Evolutionary conservation across 257 asterid species (phyloP).

Genomic region (Hygrophila difformis): DNA sequence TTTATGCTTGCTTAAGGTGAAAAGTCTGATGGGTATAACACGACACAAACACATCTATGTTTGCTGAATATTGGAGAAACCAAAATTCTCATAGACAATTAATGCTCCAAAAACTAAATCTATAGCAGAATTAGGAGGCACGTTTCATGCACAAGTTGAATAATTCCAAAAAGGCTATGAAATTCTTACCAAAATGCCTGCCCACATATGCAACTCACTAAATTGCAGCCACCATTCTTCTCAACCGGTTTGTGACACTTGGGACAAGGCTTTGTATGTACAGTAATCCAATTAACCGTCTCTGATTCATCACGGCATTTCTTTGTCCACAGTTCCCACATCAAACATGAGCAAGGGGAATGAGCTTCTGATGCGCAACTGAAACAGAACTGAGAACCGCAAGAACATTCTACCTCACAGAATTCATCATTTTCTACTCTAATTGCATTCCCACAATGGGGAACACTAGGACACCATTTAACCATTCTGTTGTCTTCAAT

Average conservation of each 20-base stretch:
- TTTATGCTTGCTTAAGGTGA: background rate
- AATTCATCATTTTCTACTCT: conserved; percentile 74
- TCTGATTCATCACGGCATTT: conserved; percentile 96
- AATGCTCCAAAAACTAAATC: background rate
- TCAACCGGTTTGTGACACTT: conserved; percentile 96
- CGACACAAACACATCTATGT: background rate
- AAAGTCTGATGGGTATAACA: background rate
- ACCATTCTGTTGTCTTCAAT: conserved; percentile 97
- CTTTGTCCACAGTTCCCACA: conserved; percentile 97
- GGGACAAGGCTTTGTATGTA: conserved; percentile 88
- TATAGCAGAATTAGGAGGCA: background rate
- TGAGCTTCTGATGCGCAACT: conserved; percentile 85
- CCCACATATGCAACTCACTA: conserved; percentile 92
- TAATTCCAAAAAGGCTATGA: background rate
- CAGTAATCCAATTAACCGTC: conserved; percentile 92
- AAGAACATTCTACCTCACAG: conserved; percentile 93
- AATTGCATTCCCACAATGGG: conserved; percentile 97
- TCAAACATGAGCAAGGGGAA: conserved; percentile 94
- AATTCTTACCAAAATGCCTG: conserved; percentile 81
- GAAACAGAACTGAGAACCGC: conserved; percentile 93
- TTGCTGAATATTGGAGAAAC: background rate
- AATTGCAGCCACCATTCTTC: conserved; percentile 95
- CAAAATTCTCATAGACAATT: background rate
- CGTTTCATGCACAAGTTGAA: conserved; percentile 1
- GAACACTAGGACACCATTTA: conserved; percentile 94